A percentile compares a stretch with the other conserved stretches of the same genome.
Conservation (phyloP, 352 stramenopile species). For the Phytophthora multivora region DNA sequence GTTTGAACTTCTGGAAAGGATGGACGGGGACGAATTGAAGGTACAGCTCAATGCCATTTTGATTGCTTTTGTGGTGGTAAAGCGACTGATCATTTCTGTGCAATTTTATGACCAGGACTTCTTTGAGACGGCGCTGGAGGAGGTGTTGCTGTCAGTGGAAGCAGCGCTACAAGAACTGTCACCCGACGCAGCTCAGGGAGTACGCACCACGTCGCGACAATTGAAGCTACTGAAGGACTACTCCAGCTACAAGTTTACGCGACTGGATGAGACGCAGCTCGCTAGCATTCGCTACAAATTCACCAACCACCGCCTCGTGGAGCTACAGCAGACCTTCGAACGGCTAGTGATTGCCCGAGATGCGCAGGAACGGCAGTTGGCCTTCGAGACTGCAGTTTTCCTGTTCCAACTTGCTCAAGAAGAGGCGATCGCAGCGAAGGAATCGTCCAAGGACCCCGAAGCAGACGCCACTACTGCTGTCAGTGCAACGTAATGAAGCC, state of each 20-base stretch:
- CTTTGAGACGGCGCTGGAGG: conserved; percentile 68
- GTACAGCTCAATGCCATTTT: conserved; percentile 18
- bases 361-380: conserved; percentile 50
- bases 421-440: conserved; percentile 18
- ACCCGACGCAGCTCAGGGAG: conserved; percentile 47
- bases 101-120: conserved; percentile 47
- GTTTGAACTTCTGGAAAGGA: conserved; percentile 69
- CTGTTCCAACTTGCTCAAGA: conserved; percentile 76
- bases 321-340: conserved; percentile 73
- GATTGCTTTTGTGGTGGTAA: neutral
- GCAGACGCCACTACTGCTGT: conserved; percentile 20
- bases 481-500: conserved; percentile 15
- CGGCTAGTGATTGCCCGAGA: conserved; percentile 61
- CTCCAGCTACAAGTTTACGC: conserved; percentile 48
- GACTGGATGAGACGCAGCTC: conserved; percentile 48
- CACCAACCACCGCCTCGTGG: conserved; percentile 59
- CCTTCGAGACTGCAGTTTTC: conserved; percentile 61
- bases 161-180: conserved; percentile 65
- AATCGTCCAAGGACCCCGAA: conserved; percentile 10
- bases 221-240: conserved; percentile 62
- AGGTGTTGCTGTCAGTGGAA: conserved; percentile 60
- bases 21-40: conserved; percentile 78
- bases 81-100: neutral
- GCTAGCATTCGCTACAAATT: conserved; percentile 57
- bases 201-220: conserved; percentile 48